Conservation (phyloP, 257 asterid genomes). For the Nicotiana noctiflora region DNA sequence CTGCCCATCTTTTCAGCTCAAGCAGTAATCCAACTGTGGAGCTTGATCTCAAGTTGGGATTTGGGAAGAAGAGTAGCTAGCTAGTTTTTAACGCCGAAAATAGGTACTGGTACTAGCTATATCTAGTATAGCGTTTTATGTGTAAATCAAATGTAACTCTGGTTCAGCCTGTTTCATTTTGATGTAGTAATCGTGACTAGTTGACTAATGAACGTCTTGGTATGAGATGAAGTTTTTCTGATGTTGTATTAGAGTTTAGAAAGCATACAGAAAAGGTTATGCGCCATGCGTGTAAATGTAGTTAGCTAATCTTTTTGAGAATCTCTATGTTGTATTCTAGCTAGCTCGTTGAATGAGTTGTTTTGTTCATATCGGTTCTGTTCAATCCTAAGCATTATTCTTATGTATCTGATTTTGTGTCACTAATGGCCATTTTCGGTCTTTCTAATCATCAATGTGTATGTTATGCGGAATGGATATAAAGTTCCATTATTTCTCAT, state of each 20-base stretch:
- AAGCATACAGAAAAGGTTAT: neutral
- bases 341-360: neutral
- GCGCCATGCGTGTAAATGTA: neutral
- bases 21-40: slow-evolving; percentile 25
- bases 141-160: neutral
- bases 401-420: no score
- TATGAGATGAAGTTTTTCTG: neutral
- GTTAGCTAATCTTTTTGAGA: neutral
- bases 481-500: neutral
- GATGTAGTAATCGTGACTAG: neutral
- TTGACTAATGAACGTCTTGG: neutral
- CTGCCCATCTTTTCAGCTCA: slow-evolving; percentile 47
- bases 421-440: no score
- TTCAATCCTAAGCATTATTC: no score
- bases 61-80: neutral
- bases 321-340: neutral
- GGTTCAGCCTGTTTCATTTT: neutral
- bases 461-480: neutral
- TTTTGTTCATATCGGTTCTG: neutral
- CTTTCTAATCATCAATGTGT: neutral
- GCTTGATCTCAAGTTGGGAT: slow-evolving; percentile 43
- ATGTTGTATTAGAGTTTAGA: neutral
- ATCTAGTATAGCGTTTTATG: neutral
- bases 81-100: neutral
- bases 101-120: neutral